A percentile compares a stretch with the other conserved stretches of the same genome.
Evolutionary conservation across 2,329 filamentous ascomycete species (phyloP).

Genomic region (Colletotrichum magnum): DNA sequence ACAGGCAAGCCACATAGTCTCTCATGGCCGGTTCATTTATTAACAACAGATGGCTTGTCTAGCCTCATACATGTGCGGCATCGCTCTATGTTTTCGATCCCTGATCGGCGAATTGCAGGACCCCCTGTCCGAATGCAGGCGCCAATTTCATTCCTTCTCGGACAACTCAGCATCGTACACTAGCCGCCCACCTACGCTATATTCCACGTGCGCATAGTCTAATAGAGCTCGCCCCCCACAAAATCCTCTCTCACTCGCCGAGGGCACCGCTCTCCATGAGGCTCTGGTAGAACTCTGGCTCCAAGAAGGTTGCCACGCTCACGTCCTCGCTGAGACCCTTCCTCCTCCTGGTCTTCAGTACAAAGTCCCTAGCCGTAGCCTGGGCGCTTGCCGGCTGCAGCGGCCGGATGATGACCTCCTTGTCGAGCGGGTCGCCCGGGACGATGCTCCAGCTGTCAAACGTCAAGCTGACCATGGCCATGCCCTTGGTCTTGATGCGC

Average conservation of each 20-base stretch:
- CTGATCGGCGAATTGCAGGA: slow-evolving; percentile 10
- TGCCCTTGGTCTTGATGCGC: slow-evolving; percentile 94
- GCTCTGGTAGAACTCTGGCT: slow-evolving; percentile 91
- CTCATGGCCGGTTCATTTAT: slow-evolving; percentile 27
- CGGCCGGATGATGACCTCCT: slow-evolving; percentile 83
- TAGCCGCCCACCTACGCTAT: slow-evolving; percentile 6
- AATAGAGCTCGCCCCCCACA: not conserved
- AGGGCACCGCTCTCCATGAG: slow-evolving; percentile 91
- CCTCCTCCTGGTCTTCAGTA: slow-evolving; percentile 92
- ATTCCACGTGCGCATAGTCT: not conserved
- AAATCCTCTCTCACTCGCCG: slow-evolving; percentile 61
- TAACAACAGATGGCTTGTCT: slow-evolving; percentile 14
- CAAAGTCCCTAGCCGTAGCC: slow-evolving; percentile 94
- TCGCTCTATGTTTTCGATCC: slow-evolving; percentile 15
- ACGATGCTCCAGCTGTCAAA: slow-evolving; percentile 98
- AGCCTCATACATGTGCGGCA: slow-evolving; percentile 17
- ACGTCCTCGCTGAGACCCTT: slow-evolving; percentile 98
- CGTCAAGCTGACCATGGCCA: slow-evolving; percentile 89
- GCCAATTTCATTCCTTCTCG: slow-evolving; percentile 1
- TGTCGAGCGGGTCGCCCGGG: slow-evolving; percentile 94
- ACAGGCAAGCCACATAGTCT: slow-evolving; percentile 20
- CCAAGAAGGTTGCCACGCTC: slow-evolving; percentile 94
- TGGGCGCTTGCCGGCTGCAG: slow-evolving; percentile 90
- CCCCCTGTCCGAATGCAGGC: slow-evolving; percentile 9
- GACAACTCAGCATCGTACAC: slow-evolving; percentile 13